Conservation (phyloP, 805 yeast genomes). For the Maudiozyma barnettii region DNA sequence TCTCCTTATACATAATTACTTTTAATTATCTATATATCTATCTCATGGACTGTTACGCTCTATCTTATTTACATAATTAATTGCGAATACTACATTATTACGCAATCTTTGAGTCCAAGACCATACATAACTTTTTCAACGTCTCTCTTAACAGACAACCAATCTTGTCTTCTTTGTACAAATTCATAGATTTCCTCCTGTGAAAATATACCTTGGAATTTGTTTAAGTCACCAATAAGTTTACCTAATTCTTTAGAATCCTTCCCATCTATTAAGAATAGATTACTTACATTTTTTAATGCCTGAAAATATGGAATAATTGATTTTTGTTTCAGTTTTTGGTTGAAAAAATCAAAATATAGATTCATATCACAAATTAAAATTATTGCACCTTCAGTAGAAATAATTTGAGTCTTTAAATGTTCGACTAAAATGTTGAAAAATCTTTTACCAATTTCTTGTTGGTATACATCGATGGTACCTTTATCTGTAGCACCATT, state of each 20-base stretch:
- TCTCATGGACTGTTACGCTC: background rate
- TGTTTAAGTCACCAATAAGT: slow-evolving; percentile 69
- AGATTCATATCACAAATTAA: slow-evolving; percentile 74
- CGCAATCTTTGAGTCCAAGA: slow-evolving; percentile 69
- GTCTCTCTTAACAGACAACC: slow-evolving; percentile 64
- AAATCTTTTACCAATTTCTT: slow-evolving; percentile 84
- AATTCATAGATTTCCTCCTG: slow-evolving; percentile 94
- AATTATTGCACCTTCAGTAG: slow-evolving; percentile 73
- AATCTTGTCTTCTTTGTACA: slow-evolving; percentile 79
- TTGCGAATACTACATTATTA: slow-evolving; percentile 33
- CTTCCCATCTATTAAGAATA: slow-evolving; percentile 53
- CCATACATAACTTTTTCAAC: slow-evolving; percentile 97
- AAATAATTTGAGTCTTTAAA: slow-evolving; percentile 61
- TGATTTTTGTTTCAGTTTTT: slow-evolving; percentile 49
- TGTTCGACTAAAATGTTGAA: slow-evolving; percentile 68
- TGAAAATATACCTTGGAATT: slow-evolving; percentile 80
- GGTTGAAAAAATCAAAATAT: slow-evolving; percentile 62
- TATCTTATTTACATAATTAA: background rate
- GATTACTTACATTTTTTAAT: slow-evolving; percentile 73
- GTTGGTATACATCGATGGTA: slow-evolving; percentile 85
- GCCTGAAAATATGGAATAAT: slow-evolving; percentile 71
- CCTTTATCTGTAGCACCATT: slow-evolving; percentile 80
- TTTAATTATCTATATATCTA: background rate
- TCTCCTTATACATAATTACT: background rate
- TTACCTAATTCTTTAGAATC: slow-evolving; percentile 81